phyloP scores from a whole-genome alignment of 768 basidiomycete species.

The Nevesoporus exiguus region DNA sequence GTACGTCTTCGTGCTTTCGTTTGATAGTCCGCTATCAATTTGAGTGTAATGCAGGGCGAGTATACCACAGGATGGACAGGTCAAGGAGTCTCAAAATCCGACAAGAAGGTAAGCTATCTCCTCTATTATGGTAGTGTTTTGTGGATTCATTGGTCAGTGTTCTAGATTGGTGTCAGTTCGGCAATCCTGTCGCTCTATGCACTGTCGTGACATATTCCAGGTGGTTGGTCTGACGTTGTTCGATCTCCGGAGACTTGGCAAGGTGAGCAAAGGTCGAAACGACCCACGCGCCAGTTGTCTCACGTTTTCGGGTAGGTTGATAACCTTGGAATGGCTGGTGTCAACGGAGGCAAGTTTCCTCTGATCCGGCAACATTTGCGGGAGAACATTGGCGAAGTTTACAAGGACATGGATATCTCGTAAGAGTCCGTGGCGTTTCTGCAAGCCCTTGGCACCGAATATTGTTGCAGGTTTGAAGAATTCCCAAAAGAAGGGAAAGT shows the following conservation, averaged over 20 bases:
- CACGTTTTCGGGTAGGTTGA: conserved; percentile 46
- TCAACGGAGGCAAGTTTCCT: conserved; percentile 85
- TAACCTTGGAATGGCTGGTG: conserved; percentile 83
- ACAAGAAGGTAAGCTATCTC: conserved; percentile 70
- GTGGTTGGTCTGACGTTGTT: conserved; percentile 90
- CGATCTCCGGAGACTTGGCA: conserved; percentile 80
- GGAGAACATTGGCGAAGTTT: conserved; percentile 77
- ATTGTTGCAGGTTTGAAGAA: conserved; percentile 58
- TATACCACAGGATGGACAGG: conserved; percentile 95
- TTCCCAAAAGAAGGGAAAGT: conserved; percentile 69
- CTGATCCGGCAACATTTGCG: conserved; percentile 77
- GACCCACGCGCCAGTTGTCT: conserved; percentile 4
- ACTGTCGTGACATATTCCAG: conserved; percentile 36
- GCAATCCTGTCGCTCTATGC: conserved; percentile 2
- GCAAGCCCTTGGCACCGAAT: not conserved
- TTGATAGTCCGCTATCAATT: not conserved
- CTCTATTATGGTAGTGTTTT: not conserved
- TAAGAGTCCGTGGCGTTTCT: conserved; percentile 35
- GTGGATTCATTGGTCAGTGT: conserved; percentile 1
- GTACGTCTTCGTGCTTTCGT: conserved; percentile 24
- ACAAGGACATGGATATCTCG: conserved; percentile 85
- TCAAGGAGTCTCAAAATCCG: conserved; percentile 88
- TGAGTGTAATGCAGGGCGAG: conserved; percentile 52
- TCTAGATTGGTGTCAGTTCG: conserved; percentile 62
- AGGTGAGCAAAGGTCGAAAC: conserved; percentile 41